phyloP scores from a whole-genome alignment of 352 stramenopile species.

The Phytophthora tentaculata region DNA sequence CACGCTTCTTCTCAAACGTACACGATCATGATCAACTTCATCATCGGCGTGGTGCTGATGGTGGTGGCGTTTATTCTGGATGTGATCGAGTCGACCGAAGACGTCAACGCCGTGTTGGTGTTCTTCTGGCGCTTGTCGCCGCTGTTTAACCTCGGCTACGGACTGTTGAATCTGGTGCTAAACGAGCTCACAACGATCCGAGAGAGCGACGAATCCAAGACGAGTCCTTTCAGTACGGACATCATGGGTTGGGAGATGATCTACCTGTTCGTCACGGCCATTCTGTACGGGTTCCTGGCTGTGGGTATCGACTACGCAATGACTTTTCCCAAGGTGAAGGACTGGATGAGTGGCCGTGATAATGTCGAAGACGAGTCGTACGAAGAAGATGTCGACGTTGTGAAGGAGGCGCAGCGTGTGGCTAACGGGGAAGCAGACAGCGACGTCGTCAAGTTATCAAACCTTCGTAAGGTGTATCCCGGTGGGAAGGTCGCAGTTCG shows the following conservation, averaged over 20 bases:
- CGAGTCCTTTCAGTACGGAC: constrained; percentile 60
- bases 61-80: constrained; percentile 63
- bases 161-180: constrained; percentile 47
- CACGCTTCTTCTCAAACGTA: constrained; percentile 73
- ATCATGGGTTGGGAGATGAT: constrained; percentile 70
- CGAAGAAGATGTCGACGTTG: constrained; percentile 56
- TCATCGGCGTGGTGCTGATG: constrained; percentile 68
- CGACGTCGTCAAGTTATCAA: constrained; percentile 46
- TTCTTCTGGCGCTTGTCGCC: constrained; percentile 82
- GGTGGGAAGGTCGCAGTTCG: constrained; percentile 78
- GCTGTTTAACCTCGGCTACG: constrained; percentile 62
- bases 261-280: constrained; percentile 49
- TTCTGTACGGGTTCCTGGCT: constrained; percentile 37
- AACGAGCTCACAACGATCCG: constrained; percentile 42
- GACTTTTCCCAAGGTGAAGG: constrained; percentile 43
- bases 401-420: constrained; percentile 45
- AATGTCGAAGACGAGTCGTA: constrained; percentile 31
- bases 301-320: constrained; percentile 51
- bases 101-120: constrained; percentile 56
- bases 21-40: constrained; percentile 76
- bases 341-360: constrained; percentile 41
- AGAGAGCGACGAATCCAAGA: constrained; percentile 44
- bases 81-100: constrained; percentile 50
- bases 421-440: constrained; percentile 34
- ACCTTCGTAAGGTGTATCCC: constrained; percentile 55